Percentiles rank a stretch among this genome's conserved stretches.
phyloP scores from a whole-genome alignment of 2,329 filamentous ascomycete genomes.

The Aspergillus persii region DNA sequence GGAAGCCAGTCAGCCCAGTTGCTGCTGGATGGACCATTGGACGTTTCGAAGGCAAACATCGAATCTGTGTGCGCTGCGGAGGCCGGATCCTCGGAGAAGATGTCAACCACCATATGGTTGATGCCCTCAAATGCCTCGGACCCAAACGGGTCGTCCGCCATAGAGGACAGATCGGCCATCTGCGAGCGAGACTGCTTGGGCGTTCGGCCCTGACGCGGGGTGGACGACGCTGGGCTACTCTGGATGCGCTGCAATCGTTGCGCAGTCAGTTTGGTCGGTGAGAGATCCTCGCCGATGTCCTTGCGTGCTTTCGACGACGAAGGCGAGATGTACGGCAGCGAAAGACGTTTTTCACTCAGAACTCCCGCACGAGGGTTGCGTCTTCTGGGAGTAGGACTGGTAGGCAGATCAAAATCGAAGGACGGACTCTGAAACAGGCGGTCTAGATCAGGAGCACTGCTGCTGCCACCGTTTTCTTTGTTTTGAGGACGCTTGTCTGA shows the following conservation, averaged over 20 bases:
- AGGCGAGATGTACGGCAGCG: conserved; percentile 38
- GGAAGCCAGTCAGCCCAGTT: conserved; percentile 41
- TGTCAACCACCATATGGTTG: conserved; percentile 38
- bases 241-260: conserved; percentile 36
- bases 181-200: conserved; percentile 24
- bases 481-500: conserved; percentile 46
- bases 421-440: conserved; percentile 63
- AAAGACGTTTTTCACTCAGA: conserved; percentile 34
- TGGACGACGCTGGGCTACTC: conserved; percentile 18
- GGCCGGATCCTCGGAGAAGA: conserved; percentile 34
- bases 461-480: conserved; percentile 57
- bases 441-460: conserved; percentile 48
- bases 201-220: conserved; percentile 23
- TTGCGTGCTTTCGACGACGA: conserved; percentile 26
- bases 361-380: conserved; percentile 51
- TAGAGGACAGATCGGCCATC: conserved; percentile 16
- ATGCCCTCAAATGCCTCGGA: conserved; percentile 29
- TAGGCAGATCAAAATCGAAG: conserved; percentile 54
- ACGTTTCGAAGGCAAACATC: conserved; percentile 28
- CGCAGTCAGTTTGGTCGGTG: conserved; percentile 32
- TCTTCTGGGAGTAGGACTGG: conserved; percentile 53
- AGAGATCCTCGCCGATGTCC: conserved; percentile 18
- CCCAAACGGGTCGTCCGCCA: conserved; percentile 25
- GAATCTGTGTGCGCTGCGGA: conserved; percentile 24
- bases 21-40: conserved; percentile 21